Base-by-base conservation (phyloP, 345 rosid species). In the Erucastrum elatum region DNA sequence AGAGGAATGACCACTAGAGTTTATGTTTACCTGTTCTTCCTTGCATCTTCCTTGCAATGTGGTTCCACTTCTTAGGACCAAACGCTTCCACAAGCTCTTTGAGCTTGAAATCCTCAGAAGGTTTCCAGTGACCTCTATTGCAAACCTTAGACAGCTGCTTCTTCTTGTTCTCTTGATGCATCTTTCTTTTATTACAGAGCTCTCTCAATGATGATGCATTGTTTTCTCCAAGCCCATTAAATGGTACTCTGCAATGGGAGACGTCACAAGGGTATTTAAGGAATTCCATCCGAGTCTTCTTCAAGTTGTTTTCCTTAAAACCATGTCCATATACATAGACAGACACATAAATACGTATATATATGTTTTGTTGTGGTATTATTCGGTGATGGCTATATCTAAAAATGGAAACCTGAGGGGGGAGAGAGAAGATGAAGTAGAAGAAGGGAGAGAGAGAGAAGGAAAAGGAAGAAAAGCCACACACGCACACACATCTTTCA, bases 31-130 rank as follows among this genome's bases (percentile, higher is more conserved):
- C 97, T 79, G 97, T 88, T 90, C 97, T 89, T 77, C 91, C 97
- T 58, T 81, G 70, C 64, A 94, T 90, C 81, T 90, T 81, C 78
- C 87, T 85, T 46, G 94, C 94, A 67, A 91, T 90, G 84, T 85
- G 76, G 81, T 88, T 89, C 98, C 98, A 94, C 72, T 94, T 90
- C 82, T 85, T 91, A 65, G 98, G 97, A 46, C 98, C 98, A 61
- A 76, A 86, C 62, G 85, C 83, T 29, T 83, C 82, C 17, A 91
- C 98, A 66, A 91, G 95, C 70, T 89, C 94, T 76, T 6, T 58
- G 5, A 78, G 81, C 30, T 78, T 71, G 13, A 13, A 56, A 78
- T 78, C 77, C 34, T 78, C 81, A 2, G 62, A 71, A 17, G 46
- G 37, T 41, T 34, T 78, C 81, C 81, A 78, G 8, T 75, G 79